These are phyloP conservation scores for Acanthamoeba lenticulata DNA, from an alignment of 208 protist genomes.

Conservation along the genomic window DNA sequence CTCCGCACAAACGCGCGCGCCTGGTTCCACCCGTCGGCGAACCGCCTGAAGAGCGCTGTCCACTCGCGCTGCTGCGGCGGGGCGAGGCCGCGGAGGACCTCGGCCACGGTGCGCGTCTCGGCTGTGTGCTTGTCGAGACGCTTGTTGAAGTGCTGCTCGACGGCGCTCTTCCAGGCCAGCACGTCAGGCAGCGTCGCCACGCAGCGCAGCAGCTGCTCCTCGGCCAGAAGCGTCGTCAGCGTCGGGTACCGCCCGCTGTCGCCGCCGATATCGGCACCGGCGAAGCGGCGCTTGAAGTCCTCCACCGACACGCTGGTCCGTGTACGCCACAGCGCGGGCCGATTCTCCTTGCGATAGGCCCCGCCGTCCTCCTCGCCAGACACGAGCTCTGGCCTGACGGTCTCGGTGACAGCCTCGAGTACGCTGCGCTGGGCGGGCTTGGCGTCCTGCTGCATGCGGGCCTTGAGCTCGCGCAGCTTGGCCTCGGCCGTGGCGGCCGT, in stretches of 20 bases:
- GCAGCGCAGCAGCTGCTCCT: background rate
- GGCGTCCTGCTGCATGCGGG: background rate
- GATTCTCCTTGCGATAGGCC: background rate
- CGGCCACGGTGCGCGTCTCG: background rate
- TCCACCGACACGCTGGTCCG: background rate
- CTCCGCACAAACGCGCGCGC: background rate
- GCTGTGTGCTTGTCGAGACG: conserved; percentile 27
- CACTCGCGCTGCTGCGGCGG: background rate
- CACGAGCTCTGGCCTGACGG: background rate
- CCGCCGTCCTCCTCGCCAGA: background rate
- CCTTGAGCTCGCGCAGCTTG: conserved; percentile 36
- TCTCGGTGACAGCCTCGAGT: background rate
- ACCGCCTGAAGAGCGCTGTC: background rate
- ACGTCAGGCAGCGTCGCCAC: background rate
- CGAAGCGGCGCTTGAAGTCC: background rate
- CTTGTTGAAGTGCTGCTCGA: conserved; percentile 20
- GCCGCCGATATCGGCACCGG: background rate
- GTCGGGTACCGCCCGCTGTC: background rate
- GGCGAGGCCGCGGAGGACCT: background rate
- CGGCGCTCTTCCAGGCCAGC: background rate
- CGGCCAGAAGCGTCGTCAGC: background rate
- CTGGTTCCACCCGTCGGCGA: conserved; percentile 4
- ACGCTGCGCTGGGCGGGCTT: background rate
- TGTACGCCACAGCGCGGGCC: background rate
- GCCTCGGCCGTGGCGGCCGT: no score